Conservation (phyloP, 257 asterid genomes). For the Echites panduratus region DNA sequence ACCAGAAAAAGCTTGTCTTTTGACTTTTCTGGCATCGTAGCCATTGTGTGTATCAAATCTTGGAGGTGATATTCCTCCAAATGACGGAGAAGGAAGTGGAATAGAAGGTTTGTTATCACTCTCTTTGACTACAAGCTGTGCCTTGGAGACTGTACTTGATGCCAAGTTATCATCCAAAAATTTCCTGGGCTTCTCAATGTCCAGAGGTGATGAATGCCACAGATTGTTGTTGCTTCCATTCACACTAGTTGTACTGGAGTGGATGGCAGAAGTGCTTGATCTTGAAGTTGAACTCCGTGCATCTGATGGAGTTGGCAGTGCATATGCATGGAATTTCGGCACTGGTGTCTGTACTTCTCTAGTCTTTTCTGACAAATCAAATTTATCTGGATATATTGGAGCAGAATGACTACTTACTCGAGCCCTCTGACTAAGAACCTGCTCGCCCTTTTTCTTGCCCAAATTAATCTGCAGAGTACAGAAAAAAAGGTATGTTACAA, state of each 20-base stretch:
- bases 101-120: slow-evolving; percentile 44
- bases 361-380: slow-evolving; percentile 54
- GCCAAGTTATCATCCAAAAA: slow-evolving; percentile 37
- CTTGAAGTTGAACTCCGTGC: slow-evolving; percentile 54
- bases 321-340: slow-evolving; percentile 60
- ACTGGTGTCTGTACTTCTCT: slow-evolving; percentile 45
- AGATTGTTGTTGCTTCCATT: slow-evolving; percentile 43
- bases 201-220: slow-evolving; percentile 86
- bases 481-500: not conserved
- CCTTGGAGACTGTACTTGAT: slow-evolving; percentile 29
- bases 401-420: slow-evolving; percentile 72
- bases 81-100: slow-evolving; percentile 68
- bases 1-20: slow-evolving; percentile 77
- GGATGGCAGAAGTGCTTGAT: slow-evolving; percentile 32
- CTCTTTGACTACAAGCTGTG: slow-evolving; percentile 40
- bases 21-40: slow-evolving; percentile 37
- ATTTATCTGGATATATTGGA: slow-evolving; percentile 79
- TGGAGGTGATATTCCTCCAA: slow-evolving; percentile 42
- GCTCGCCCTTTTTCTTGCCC: slow-evolving; percentile 52
- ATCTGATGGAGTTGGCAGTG: slow-evolving; percentile 84
- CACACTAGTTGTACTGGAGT: slow-evolving; percentile 27
- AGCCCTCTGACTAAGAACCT: slow-evolving; percentile 36
- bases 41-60: slow-evolving; percentile 46
- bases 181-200: slow-evolving; percentile 52
- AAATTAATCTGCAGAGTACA: slow-evolving; percentile 29